Evolutionary conservation across 1,284 basidiomycete genomes (phyloP).

Genomic region (Phellopilus nigrolimitatus): DNA sequence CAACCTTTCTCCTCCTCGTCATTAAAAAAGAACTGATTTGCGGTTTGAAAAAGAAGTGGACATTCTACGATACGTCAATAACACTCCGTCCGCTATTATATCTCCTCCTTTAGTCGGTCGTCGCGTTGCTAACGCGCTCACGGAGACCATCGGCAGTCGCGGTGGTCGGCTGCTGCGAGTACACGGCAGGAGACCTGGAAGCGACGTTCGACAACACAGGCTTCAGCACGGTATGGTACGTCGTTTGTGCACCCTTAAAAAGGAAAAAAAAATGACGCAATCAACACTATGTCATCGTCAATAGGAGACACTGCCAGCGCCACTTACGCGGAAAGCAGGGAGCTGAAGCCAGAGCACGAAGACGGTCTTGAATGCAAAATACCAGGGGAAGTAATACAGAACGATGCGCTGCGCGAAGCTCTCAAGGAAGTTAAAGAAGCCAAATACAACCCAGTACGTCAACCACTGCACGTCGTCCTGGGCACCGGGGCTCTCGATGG

Average conservation of each 20-base stretch:
- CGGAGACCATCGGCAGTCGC: constrained; percentile 32
- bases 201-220: constrained; percentile 58
- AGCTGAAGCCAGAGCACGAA: constrained; percentile 88
- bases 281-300: constrained; percentile 15
- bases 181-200: constrained; percentile 26
- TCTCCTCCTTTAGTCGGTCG: constrained; percentile 26
- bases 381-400: constrained; percentile 84
- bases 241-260: constrained; percentile 65
- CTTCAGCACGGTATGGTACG: constrained; percentile 65
- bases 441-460: constrained; percentile 86
- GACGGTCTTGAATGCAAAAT: constrained; percentile 84
- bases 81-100: background rate
- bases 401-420: constrained; percentile 68
- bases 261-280: constrained; percentile 30
- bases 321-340: constrained; percentile 72
- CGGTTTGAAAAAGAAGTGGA: background rate
- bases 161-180: constrained; percentile 27
- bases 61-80: background rate
- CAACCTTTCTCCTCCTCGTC: no score
- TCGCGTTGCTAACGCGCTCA: constrained; percentile 40
- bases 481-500: constrained; percentile 67
- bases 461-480: constrained; percentile 86
- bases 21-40: no score
- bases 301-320: no score
- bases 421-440: constrained; percentile 83